Base-by-base conservation (phyloP, 2,329 filamentous ascomycete genomes). In the Calonectria leucothoes region DNA sequence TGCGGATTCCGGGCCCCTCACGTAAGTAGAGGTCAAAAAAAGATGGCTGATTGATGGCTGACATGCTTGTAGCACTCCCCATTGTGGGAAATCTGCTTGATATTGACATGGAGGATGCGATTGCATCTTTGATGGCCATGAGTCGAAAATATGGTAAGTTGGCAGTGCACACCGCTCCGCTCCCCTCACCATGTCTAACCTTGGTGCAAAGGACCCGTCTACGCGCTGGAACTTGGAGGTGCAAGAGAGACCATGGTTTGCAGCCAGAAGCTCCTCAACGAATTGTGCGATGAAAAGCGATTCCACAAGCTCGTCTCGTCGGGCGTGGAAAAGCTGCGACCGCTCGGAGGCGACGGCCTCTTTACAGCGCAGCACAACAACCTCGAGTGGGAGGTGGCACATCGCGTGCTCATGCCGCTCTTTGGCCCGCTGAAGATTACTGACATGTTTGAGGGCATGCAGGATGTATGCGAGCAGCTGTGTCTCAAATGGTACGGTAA, bases 331-430 rank as follows among this genome's bases (percentile, higher is more conserved):
- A 61, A 61, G 15, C 12, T 61, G 33, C 55, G 55, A 0, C 55
- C 55, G 7, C 12, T 61, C 33, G 55, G 55, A 27, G 55, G 55
- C 33, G 55, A 61, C 29, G 55, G 55, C n/a, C 23, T 61, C 4
- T 61, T 61, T 8, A 61, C 55, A 61, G 55, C 55, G 20, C 55
- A 61, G 55, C 55, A 61, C 55, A 61, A 61, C 23, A 61, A 61
- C 15, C 55, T 39, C 2, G 55, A 61, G 1, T 61, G 55, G 55
- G 55, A 37, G 6, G 55, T 61, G 14, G 55, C 55, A 6, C 55
- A 61, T 23, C 33, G 55, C 6, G 35, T 61, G 20, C 55, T 61
- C 4, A 61, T 61, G 55, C 55, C 55, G 17, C n/a, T 61, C 7
- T 61, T 61, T 14, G 55, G 55, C 20, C 55, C 55, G 2, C 55